These are phyloP conservation scores for Pleurotus djamor DNA, from an alignment of 768 basidiomycete species.

Conservation along the genomic window DNA sequence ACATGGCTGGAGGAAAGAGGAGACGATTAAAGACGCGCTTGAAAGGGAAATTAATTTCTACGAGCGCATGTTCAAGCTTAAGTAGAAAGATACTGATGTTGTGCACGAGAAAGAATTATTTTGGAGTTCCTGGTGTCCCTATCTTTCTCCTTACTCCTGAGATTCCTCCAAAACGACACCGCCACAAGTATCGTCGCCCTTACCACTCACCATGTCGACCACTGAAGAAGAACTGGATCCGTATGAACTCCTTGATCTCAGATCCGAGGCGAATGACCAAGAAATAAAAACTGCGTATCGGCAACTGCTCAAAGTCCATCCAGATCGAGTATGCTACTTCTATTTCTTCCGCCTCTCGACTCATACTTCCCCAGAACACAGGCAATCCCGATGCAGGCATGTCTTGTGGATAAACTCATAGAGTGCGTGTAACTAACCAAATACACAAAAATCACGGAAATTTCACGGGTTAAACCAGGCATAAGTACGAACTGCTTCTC, in stretches of 20 bases:
- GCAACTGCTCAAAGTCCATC: conserved; percentile 82
- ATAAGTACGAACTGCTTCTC: conserved; percentile 75
- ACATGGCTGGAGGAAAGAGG: conserved; percentile 58
- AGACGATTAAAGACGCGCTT: conserved; percentile 51
- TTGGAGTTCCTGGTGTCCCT: too few relatives aligned
- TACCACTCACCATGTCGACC: conserved; percentile 14
- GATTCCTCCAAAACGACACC: too few relatives aligned
- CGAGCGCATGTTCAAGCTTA: too few relatives aligned
- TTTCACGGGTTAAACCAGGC: conserved; percentile 85
- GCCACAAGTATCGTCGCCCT: too few relatives aligned
- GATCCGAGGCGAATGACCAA: conserved; percentile 65
- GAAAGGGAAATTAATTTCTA: conserved; percentile 56
- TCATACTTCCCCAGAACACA: conserved; percentile 53
- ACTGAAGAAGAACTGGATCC: conserved; percentile 65
- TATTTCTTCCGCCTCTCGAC: conserved; percentile 4
- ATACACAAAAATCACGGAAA: conserved; percentile 49
- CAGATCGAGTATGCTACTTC: conserved; percentile 64
- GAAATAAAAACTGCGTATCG: conserved; percentile 83
- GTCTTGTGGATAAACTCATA: conserved; percentile 7
- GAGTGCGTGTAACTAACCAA: conserved; percentile 1
- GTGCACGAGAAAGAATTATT: too few relatives aligned
- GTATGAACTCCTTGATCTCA: conserved; percentile 68
- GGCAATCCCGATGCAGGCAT: conserved; percentile 78
- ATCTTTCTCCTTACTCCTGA: too few relatives aligned
- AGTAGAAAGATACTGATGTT: too few relatives aligned